A percentile compares a stretch with the other conserved stretches of the same genome.
Conservation (phyloP, 331 rosid species). For the Arachis monticola region DNA sequence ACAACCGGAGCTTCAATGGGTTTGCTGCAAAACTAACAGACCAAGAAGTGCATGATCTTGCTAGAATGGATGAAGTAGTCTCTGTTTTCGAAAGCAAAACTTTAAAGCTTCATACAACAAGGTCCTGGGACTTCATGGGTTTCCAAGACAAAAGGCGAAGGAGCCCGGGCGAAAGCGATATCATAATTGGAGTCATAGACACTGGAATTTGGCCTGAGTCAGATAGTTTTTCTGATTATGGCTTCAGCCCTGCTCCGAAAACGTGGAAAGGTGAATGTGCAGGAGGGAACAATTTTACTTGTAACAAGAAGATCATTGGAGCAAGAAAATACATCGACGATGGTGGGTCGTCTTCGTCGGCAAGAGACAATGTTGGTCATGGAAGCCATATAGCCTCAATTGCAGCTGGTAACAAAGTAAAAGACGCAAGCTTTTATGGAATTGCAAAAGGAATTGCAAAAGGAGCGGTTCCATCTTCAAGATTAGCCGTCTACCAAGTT, state of each 20-base stretch:
- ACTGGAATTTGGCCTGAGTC: conserved; percentile 59
- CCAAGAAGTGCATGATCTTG: conserved; percentile 32
- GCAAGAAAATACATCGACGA: conserved; percentile 41
- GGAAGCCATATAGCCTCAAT: conserved; percentile 1
- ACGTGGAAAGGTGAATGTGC: conserved; percentile 56
- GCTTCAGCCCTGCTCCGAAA: conserved; percentile 53
- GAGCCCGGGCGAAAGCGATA: conserved; percentile 34
- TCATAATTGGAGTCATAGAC: conserved; percentile 51
- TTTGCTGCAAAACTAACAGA: conserved; percentile 47
- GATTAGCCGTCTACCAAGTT: neutral
- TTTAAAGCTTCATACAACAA: conserved; percentile 47
- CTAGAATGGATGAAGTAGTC: conserved; percentile 38
- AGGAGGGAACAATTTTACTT: conserved; percentile 48
- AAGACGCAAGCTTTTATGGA: conserved; percentile 3
- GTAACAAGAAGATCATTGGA: conserved; percentile 28
- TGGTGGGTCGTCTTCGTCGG: neutral
- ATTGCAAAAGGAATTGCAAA: conserved; percentile 15
- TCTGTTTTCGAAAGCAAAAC: conserved; percentile 45
- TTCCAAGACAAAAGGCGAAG: neutral
- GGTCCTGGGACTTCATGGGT: conserved; percentile 63
- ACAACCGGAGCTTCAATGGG: conserved; percentile 55
- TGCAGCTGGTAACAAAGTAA: conserved; percentile 1
- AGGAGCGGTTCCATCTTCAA: conserved; percentile 27
- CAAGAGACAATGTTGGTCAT: neutral
- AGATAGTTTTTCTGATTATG: conserved; percentile 51